phyloP scores from a whole-genome alignment of 139 green algal genomes.

The Chlorella sorokiniana region DNA sequence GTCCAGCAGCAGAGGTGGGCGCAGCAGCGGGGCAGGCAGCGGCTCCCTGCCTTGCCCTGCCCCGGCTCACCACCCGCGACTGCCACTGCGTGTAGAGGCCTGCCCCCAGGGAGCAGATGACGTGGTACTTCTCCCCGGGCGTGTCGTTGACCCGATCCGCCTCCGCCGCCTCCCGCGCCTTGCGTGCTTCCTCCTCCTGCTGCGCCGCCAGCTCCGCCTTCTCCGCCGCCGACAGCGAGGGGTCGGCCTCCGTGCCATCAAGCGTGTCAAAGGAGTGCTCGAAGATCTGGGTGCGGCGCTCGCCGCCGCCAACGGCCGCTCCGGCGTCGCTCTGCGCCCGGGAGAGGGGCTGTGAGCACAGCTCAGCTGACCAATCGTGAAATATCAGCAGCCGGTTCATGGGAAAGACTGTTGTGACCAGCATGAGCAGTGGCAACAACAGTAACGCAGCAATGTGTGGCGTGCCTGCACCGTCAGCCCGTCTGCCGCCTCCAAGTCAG shows the following conservation, averaged over 20 bases:
- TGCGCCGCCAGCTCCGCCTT: background rate
- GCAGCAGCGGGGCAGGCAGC: too few species aligned
- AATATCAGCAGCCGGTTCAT: too few species aligned
- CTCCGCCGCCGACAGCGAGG: background rate
- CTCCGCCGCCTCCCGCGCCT: background rate
- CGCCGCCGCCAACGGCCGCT: background rate
- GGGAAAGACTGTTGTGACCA: background rate
- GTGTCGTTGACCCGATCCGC: background rate
- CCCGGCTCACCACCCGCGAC: constrained; percentile 47
- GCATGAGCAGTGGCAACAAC: too few species aligned
- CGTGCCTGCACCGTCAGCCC: background rate
- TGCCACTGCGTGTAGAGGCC: constrained; percentile 66
- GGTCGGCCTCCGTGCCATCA: constrained; percentile 13
- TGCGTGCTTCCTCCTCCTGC: background rate
- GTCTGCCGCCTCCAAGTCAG: background rate
- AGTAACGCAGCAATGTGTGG: too few species aligned
- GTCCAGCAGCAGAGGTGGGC: background rate
- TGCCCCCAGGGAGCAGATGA: constrained; percentile 37
- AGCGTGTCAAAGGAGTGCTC: background rate
- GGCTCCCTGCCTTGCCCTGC: too few species aligned
- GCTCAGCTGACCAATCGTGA: too few species aligned
- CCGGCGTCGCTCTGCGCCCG: too few species aligned
- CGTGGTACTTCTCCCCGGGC: constrained; percentile 51
- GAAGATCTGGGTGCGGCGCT: background rate
- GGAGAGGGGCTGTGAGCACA: too few species aligned